A percentile compares a stretch with the other conserved stretches of the same genome.
These are phyloP conservation scores for Diophrys sp. DNA, from an alignment of 73 alveolate species.

Conservation along the genomic window DNA sequence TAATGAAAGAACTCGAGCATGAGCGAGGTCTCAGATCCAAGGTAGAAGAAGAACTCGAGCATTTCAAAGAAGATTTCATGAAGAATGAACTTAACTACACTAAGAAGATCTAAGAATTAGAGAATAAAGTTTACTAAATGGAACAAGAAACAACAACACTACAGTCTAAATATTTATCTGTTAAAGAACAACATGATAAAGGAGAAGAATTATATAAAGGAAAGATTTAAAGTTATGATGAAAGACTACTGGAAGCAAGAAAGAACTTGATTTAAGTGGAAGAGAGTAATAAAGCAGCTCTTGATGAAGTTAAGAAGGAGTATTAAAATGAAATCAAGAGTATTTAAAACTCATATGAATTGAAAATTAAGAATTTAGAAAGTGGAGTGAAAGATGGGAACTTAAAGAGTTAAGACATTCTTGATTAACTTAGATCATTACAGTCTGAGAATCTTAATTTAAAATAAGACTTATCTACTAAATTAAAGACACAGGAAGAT, in stretches of 20 bases:
- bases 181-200: slow-evolving; percentile 34
- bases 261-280: slow-evolving; percentile 29
- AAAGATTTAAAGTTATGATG: slow-evolving; percentile 29
- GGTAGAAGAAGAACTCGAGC: slow-evolving; percentile 43
- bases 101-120: slow-evolving; percentile 42
- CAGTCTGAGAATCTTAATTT: slow-evolving; percentile 22
- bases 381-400: neutral
- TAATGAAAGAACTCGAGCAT: slow-evolving; percentile 43
- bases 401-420: slow-evolving; percentile 17
- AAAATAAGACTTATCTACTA: slow-evolving; percentile 19
- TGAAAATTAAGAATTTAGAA: slow-evolving; percentile 25
- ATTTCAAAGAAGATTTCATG: slow-evolving; percentile 40
- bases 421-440: slow-evolving; percentile 19
- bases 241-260: slow-evolving; percentile 24
- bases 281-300: slow-evolving; percentile 19
- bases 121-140: slow-evolving; percentile 18
- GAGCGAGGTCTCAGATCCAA: slow-evolving; percentile 35
- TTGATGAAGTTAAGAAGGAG: slow-evolving; percentile 32
- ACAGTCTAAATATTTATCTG: slow-evolving; percentile 13
- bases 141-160: slow-evolving; percentile 29
- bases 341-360: slow-evolving; percentile 25
- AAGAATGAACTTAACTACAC: slow-evolving; percentile 37
- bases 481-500: slow-evolving; percentile 8
- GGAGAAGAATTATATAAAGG: slow-evolving; percentile 20
- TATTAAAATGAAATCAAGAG: slow-evolving; percentile 5